Conservation (phyloP, 2,329 filamentous ascomycete species). For the Xylariaceae sp. region DNA sequence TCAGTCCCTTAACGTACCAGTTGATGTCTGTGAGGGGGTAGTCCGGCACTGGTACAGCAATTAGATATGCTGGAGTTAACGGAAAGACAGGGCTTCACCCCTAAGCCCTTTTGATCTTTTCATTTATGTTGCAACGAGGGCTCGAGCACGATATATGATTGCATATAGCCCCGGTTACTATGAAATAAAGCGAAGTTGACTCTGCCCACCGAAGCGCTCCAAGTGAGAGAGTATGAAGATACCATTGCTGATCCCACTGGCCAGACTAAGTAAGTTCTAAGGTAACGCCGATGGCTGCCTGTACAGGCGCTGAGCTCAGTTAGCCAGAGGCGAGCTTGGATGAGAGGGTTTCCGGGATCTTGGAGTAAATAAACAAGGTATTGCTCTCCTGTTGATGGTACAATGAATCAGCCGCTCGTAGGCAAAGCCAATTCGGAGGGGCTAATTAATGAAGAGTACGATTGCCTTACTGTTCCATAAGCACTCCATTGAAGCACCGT, state of each 20-base stretch:
- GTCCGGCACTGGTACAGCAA: conserved; percentile 54
- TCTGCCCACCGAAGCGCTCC: too few relatives aligned
- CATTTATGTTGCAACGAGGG: too few relatives aligned
- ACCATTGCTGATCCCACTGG: conserved; percentile 30
- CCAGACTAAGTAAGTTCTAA: conserved; percentile 48
- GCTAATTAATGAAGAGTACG: conserved; percentile 49
- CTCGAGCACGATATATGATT: too few relatives aligned
- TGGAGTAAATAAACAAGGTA: conserved; percentile 20
- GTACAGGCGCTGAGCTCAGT: conserved; percentile 50
- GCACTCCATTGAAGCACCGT: conserved; percentile 4
- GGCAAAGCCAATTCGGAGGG: conserved; percentile 28
- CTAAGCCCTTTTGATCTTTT: too few relatives aligned
- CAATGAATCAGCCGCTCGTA: conserved; percentile 16
- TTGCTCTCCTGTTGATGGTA: conserved; percentile 30
- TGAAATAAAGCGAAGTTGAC: too few relatives aligned
- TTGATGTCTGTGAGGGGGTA: conserved; percentile 54
- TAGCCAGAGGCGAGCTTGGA: conserved; percentile 47
- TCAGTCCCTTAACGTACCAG: conserved; percentile 56
- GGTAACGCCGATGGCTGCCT: conserved; percentile 52
- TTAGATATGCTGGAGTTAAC: conserved; percentile 46
- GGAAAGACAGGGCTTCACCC: too few relatives aligned
- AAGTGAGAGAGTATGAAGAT: neutral
- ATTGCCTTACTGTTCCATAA: conserved; percentile 3
- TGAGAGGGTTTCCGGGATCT: conserved; percentile 42
- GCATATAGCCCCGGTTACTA: too few relatives aligned